These are phyloP conservation scores for Colletotrichum sp. DNA, from an alignment of 2,329 filamentous ascomycete genomes.

Conservation along the genomic window DNA sequence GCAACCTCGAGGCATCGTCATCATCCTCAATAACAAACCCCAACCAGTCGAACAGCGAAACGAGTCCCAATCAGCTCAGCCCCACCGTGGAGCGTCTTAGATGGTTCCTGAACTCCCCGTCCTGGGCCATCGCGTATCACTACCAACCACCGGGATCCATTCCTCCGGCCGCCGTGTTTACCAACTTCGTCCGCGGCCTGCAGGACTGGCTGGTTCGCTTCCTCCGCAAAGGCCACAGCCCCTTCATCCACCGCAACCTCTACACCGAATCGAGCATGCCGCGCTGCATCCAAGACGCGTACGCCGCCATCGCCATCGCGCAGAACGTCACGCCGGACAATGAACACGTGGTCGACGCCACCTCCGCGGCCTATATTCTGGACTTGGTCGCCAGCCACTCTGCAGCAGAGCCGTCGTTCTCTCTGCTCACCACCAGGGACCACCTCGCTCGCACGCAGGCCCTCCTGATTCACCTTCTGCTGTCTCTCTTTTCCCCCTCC, in stretches of 20 bases:
- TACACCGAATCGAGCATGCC: slow-evolving; percentile 23
- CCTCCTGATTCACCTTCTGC: slow-evolving; percentile 10
- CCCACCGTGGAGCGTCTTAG: not conserved
- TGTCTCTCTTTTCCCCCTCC: slow-evolving; percentile 5
- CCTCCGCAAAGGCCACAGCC: slow-evolving; percentile 21
- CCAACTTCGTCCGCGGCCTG: slow-evolving; percentile 8
- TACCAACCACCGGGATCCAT: not conserved
- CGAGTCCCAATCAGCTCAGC: not conserved
- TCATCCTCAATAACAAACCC: not conserved
- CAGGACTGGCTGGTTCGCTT: slow-evolving; percentile 24
- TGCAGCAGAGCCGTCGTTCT: not conserved
- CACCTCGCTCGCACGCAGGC: slow-evolving; percentile 17
- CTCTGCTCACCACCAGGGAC: not conserved
- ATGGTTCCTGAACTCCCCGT: not conserved
- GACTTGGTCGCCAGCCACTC: not conserved
- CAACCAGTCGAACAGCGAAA: not conserved
- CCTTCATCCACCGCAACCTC: slow-evolving; percentile 25
- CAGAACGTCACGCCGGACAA: slow-evolving; percentile 1
- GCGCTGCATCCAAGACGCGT: slow-evolving; percentile 19
- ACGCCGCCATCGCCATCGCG: slow-evolving; percentile 6
- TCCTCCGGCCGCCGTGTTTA: not conserved
- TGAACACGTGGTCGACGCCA: not conserved
- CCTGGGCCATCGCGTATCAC: slow-evolving; percentile 4
- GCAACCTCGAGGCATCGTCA: not conserved
- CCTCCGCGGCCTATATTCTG: not conserved